These are phyloP conservation scores for Xerocomus brunneocitrinus DNA, from an alignment of 768 basidiomycete genomes.

Conservation along the genomic window DNA sequence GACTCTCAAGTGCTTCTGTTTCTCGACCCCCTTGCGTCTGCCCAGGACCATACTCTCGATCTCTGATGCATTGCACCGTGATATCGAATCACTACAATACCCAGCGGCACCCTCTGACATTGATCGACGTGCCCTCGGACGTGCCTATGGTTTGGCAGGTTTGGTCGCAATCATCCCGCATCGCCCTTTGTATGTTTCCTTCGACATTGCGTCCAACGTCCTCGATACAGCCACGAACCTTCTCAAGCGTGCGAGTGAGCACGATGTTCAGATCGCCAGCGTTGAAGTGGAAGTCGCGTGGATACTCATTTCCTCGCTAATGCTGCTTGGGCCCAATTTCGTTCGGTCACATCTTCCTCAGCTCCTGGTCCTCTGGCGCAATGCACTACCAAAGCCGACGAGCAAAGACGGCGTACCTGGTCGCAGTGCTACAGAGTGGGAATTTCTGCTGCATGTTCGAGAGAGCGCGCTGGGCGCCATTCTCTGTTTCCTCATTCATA, in stretches of 20 bases:
- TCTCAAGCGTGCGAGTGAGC: constrained; percentile 87
- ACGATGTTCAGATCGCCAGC: constrained; percentile 76
- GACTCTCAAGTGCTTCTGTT: constrained; percentile 87
- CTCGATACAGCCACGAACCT: constrained; percentile 88
- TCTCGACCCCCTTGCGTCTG: constrained; percentile 79
- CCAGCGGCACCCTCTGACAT: constrained; percentile 71
- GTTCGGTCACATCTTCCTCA: constrained; percentile 92
- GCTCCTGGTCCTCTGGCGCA: constrained; percentile 93
- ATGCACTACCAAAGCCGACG: constrained; percentile 92
- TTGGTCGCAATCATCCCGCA: constrained; percentile 82
- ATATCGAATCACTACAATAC: constrained; percentile 67
- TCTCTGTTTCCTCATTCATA: constrained; percentile 81
- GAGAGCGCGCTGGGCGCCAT: constrained; percentile 90
- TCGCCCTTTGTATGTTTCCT: constrained; percentile 89
- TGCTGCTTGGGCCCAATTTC: constrained; percentile 91
- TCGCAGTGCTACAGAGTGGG: constrained; percentile 77
- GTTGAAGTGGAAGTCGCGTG: constrained; percentile 92
- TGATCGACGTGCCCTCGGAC: constrained; percentile 70
- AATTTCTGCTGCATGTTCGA: constrained; percentile 84
- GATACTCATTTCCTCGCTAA: constrained; percentile 85
- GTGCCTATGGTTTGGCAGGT: constrained; percentile 85
- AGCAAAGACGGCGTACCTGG: constrained; percentile 73
- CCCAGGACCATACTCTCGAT: constrained; percentile 74
- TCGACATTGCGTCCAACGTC: constrained; percentile 86
- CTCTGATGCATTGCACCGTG: constrained; percentile 79